Base-by-base conservation (phyloP, 164 flowering plant species). In the Hamamelis virginiana region DNA sequence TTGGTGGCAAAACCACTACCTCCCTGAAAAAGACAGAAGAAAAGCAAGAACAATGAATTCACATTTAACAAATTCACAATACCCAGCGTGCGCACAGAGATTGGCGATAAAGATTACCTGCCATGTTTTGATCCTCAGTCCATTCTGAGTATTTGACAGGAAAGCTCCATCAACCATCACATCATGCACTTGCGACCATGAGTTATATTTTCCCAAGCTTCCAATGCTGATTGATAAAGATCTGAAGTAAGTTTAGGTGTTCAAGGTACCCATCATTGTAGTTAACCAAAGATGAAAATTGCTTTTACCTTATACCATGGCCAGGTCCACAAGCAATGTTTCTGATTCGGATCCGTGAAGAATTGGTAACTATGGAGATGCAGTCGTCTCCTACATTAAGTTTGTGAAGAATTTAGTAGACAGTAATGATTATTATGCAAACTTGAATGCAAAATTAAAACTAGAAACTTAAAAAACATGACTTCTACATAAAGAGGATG, bases 51-150 rank as follows among this genome's bases (percentile, higher is more conserved):
- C 15, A 64, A 33, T 33, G 41, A 33, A n/a, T n/a, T n/a, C 41
- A 33, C 41, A 2, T 33, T 6, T 33, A 2, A 33, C 41, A 33
- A n/a, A 33, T 33, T 2, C 41, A 33, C 6, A 2, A 33, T 33
- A 6, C 41, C 6, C 41, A 33, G 41, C 14, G 18, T 43, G 0
- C 25, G n/a, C 23, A 5, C 0, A 16, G 52, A 43, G 16, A n/a
- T 47, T 27, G 51, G 43, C 3, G 8, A 58, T 22, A 11, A 59
- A 25, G 18, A 21, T 61, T 46, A 91, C 97, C 98, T 94, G 97
- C 98, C 98, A 93, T 69, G 97, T 93, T 77, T 96, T 93, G 77
- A 96, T 88, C 72, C 98, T 84, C 23, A 88, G 46, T 3, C 99
- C 99, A 79, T 96, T 93, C 8, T 82, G 74, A 6, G 98, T 93